Conservation (phyloP, 345 rosid genomes). For the Populus nigra region DNA sequence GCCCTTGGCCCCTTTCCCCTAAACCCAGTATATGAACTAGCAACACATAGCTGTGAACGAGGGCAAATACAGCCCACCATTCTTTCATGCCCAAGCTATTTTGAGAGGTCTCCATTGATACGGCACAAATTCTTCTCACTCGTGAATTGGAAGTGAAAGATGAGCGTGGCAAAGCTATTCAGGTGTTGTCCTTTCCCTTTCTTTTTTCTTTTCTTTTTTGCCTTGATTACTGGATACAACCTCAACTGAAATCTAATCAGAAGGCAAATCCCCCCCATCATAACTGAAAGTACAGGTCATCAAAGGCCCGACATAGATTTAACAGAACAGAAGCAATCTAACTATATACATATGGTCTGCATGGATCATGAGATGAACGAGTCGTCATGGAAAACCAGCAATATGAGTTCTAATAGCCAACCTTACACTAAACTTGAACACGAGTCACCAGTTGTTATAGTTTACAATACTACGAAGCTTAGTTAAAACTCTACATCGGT, state of each 20-base stretch:
- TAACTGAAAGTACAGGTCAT: background rate
- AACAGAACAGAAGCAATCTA: background rate
- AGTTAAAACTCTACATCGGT: background rate
- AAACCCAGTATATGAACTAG: background rate
- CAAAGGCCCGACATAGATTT: background rate
- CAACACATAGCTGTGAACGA: background rate
- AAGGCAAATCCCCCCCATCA: background rate
- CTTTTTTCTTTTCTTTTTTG: no score
- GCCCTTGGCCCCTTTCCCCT: background rate
- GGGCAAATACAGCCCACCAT: background rate
- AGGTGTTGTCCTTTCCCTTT: no score
- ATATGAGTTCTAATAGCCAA: background rate
- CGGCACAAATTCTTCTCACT: background rate
- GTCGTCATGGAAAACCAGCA: background rate
- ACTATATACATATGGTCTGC: background rate
- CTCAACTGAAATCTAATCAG: background rate
- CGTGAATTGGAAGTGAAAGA: background rate
- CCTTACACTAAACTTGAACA: background rate
- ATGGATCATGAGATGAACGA: background rate
- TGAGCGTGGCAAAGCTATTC: background rate
- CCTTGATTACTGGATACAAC: background rate
- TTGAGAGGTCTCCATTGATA: background rate
- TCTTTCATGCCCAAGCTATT: background rate
- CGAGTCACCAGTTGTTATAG: background rate
- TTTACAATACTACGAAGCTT: background rate